Percentiles rank a stretch among this genome's conserved stretches.
Evolutionary conservation across 2,329 filamentous ascomycete genomes (phyloP).

Genomic region (Ramichloridium luteum): DNA sequence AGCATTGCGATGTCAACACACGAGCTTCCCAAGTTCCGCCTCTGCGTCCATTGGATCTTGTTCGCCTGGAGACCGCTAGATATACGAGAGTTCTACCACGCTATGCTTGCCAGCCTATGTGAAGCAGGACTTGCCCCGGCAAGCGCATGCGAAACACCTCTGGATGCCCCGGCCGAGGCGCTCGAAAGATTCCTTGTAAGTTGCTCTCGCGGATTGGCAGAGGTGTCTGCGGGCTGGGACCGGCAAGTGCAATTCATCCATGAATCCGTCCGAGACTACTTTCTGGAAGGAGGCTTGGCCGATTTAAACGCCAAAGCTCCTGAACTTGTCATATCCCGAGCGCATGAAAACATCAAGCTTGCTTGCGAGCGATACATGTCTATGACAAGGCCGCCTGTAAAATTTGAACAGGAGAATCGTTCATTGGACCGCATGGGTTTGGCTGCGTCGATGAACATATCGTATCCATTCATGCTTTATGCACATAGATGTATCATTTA

Average conservation of each 20-base stretch:
- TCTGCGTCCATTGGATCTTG: conserved; percentile 44
- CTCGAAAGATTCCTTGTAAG: conserved; percentile 25
- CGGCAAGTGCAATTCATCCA: conserved; percentile 41
- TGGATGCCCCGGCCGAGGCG: neutral
- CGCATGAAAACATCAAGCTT: too few relatives aligned
- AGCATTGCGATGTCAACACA: conserved; percentile 33
- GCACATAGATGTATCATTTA: conserved; percentile 28
- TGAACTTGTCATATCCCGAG: too few relatives aligned
- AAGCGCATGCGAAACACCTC: too few relatives aligned
- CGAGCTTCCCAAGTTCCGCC: conserved; percentile 28
- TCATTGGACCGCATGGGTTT: too few relatives aligned
- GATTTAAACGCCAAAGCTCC: conserved; percentile 1
- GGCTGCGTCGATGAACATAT: too few relatives aligned
- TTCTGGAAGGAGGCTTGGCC: conserved; percentile 26
- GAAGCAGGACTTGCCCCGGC: too few relatives aligned
- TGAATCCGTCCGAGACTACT: conserved; percentile 39
- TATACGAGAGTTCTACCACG: conserved; percentile 36
- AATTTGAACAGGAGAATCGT: too few relatives aligned
- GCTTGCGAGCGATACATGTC: too few relatives aligned
- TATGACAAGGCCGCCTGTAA: too few relatives aligned
- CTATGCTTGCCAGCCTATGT: conserved; percentile 24
- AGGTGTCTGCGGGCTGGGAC: conserved; percentile 24
- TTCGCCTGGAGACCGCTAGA: conserved; percentile 35
- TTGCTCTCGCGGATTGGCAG: conserved; percentile 40
- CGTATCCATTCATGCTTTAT: conserved; percentile 40